Base-by-base conservation (phyloP, 2,329 filamentous ascomycete genomes). In the Cercospora zeina region DNA sequence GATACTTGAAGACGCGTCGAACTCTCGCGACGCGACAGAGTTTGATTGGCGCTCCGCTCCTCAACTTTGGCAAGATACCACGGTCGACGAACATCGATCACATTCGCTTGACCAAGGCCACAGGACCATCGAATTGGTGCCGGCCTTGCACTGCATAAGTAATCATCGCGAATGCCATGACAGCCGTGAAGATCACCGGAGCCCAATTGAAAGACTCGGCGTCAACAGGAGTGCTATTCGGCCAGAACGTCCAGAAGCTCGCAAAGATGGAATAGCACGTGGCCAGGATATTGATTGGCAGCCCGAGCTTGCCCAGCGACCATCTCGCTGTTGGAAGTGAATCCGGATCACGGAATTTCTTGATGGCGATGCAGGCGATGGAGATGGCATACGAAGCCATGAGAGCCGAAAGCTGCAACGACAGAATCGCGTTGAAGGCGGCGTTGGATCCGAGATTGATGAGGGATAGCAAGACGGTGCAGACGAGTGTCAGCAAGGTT, bases 291-390 rank as follows among this genome's bases (percentile, higher is more conserved):
- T 67, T 67, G 16, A 67, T 63, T 1, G 61, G 47, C 8, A 67
- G 53, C 2, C 62, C 65, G 24, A 57, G 14, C 21, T 49, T 59
- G 3, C 65, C 69, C 6, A 72, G 62, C 1, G 64, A 69, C 65
- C 68, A 71, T 49, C 67, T 59, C 11, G 66, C 67, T 24, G 54
- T 59, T 7, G 68, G 68, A 27, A 71, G 50, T 6, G 68, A 65
- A 24, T 54, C 62, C 45, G 65, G 62, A 24, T 66, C 58, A 1
- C 60, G 47, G 8, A 68, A 47, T 31, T 68, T 68, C 31, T 63
- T 61, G 14, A 67, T 49, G 9, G 68, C 59, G 4, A 67, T 49
- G 54, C 67, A 70, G 24, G 65, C 63, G 47, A 69, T 71, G 14
- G 58, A 59, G 45, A 70, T 63, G 24, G 62, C 54, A 37, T 69